Evolutionary conservation across 495 filamentous ascomycete genomes (phyloP), one percentile per base, ranked within the genome.

Genomic region (Xylaria sp.): DNA sequence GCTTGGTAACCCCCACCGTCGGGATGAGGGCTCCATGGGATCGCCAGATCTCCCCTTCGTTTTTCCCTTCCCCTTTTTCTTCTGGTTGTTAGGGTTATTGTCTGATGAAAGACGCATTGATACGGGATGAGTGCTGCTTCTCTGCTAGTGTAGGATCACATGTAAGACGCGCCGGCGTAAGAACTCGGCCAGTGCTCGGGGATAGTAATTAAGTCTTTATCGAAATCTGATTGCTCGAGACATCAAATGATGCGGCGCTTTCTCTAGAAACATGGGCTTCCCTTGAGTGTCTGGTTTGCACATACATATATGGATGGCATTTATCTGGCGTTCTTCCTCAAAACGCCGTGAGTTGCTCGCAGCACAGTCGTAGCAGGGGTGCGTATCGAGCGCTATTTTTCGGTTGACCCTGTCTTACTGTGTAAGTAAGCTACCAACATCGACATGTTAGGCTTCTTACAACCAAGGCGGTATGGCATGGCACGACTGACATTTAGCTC

Each of bases 401-500:
- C 33, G 17, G 4, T 43, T 40, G 37, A 15, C 58, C 58, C 35
- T 61, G 21, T 40, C 35, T 37, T 41, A 61, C 58, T 24, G n/a
- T 7, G 33, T 59, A n/a, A n/a, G 57, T 37, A 37, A 59, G 57
- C 12, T 9, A 35, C 57, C n/a, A 59, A n/a, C 5, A 37, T 21
- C n/a, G 37, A n/a, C 5, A 37, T 21, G 31, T 21, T 31, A 7
- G 57, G 15, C 35, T 62, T 43, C 59, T 62, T 24, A 62, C 35
- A 41, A 41, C n/a, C n/a, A 4, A 26, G 15, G 35, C 17, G 35
- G 26, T 11, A n/a, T 15, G 63, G 44, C 19, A 35, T 46, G 43
- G 29, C 15, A 65, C 46, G 29, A 50, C 62, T 50, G 31, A 52
- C 29, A 46, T 50, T 50, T n/a, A 31, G 44, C 62, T 66, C 46